Conservation (phyloP, 495 filamentous ascomycete genomes). For the Sordaria brevicollis region DNA sequence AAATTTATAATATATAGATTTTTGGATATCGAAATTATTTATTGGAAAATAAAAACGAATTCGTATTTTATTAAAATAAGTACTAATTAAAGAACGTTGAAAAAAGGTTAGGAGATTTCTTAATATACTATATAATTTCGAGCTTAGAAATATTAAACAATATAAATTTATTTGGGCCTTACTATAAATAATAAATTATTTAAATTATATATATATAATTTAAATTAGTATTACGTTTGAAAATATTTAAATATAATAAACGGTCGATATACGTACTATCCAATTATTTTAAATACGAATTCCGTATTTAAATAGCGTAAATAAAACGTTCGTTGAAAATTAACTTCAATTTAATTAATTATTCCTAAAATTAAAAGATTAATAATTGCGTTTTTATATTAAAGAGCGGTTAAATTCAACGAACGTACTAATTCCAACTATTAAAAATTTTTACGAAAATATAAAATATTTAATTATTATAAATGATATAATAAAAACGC, state of each 20-base stretch:
- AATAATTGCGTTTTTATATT: background rate
- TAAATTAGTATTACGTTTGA: background rate
- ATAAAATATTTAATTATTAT: background rate
- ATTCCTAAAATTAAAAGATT: background rate
- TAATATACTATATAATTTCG: background rate
- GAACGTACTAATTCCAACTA: background rate
- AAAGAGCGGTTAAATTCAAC: background rate
- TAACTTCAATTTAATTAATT: background rate
- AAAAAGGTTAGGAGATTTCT: background rate
- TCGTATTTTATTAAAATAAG: background rate
- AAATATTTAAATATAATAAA: background rate
- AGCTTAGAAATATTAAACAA: background rate
- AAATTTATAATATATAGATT: background rate
- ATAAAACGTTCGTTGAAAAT: background rate
- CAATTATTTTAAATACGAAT: background rate
- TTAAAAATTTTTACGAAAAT: background rate
- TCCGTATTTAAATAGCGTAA: background rate
- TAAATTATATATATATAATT: background rate
- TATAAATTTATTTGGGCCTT: background rate
- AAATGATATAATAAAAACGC: background rate
- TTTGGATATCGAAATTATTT: background rate
- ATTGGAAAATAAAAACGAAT: background rate
- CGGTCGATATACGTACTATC: background rate
- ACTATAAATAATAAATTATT: background rate
- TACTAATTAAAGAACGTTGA: background rate